Base-by-base conservation (phyloP, 805 yeast genomes). In the Myxozyma lipomycoides region DNA sequence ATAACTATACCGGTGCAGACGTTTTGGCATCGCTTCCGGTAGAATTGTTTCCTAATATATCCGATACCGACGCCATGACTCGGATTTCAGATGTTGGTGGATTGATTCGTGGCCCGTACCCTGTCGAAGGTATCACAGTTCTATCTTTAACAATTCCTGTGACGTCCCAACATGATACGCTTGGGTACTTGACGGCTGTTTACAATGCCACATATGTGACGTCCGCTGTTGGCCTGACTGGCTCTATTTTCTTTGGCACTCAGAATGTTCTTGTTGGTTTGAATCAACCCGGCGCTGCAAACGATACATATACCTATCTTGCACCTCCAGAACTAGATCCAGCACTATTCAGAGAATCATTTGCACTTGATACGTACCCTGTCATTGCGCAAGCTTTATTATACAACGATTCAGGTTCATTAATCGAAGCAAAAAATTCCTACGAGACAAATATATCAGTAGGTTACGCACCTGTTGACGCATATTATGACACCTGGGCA, bases 131-230 rank as follows among this genome's bases (percentile, higher is more conserved):
- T 35, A 51, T 73, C 1, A 83, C 76, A 60, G 76, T 80, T 58
- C 71, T 86, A 75, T 86, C 95, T 0, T 70, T 89, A 68, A 84
- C 96, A 0, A 59, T 87, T 3, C 93, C 96, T 0, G 76, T 89
- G 2, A 83, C 95, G 1, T 82, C 86, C 21, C 68, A 82, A 39
- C 9, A 15, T 35, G 6, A 35, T 7, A 68, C 83, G 21, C 68
- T 74, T n/a, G 96, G 96, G 0, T 89, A 80, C 65, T 60, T 88
- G 37, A 77, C 93, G 0, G 78, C 86, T 15, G 67, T 78, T 1
- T 67, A 78, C 67, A 67, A 72, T 43, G 79, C 82, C 0, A 73
- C 72, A 38, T 62, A 75, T 7, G 58, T 79, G 30, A 58, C 62
- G 38, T 48, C 65, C n/a, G 73, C 74, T 2, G 66, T 73, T 9